These are phyloP conservation scores for Erodium maritimum DNA, from an alignment of 345 rosid species.

Conservation along the genomic window DNA sequence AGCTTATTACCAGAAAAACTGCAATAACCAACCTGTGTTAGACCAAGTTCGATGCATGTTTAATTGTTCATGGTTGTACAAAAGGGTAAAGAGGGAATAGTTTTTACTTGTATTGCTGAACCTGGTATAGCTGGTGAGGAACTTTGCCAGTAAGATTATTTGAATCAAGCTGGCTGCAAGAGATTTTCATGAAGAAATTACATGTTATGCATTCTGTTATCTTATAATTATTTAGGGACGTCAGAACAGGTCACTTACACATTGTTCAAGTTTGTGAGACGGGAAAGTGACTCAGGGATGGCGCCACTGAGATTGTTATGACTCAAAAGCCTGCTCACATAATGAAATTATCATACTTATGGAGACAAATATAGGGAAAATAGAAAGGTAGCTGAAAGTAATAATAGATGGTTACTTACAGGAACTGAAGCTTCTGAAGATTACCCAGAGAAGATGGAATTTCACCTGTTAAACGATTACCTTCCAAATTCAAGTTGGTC, in stretches of 20 bases:
- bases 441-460: constrained; percentile 78
- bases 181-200: not conserved
- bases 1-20: constrained; percentile 70
- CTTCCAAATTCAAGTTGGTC: constrained; percentile 78
- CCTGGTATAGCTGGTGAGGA: constrained; percentile 49
- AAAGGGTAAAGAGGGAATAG: not conserved
- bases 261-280: constrained; percentile 52
- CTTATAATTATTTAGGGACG: constrained; percentile 1
- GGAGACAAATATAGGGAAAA: not conserved
- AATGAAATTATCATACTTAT: constrained; percentile 5
- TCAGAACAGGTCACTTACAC: constrained; percentile 43
- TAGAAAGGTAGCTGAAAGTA: constrained; percentile 6
- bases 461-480: constrained; percentile 60
- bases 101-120: constrained; percentile 69
- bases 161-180: constrained; percentile 68
- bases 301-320: constrained; percentile 73
- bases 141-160: constrained; percentile 67
- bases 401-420: constrained; percentile 42
- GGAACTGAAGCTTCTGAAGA: constrained; percentile 78
- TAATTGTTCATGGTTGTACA: too few relatives aligned
- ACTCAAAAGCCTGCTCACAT: constrained; percentile 57
- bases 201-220: not conserved
- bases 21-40: constrained; percentile 16
- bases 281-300: constrained; percentile 56
- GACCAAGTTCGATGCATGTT: constrained; percentile 8